A percentile compares a stretch with the other conserved stretches of the same genome.
phyloP scores from a whole-genome alignment of 225 moss, liverwort and hornwort species.

The Thuidium tamariscinum region DNA sequence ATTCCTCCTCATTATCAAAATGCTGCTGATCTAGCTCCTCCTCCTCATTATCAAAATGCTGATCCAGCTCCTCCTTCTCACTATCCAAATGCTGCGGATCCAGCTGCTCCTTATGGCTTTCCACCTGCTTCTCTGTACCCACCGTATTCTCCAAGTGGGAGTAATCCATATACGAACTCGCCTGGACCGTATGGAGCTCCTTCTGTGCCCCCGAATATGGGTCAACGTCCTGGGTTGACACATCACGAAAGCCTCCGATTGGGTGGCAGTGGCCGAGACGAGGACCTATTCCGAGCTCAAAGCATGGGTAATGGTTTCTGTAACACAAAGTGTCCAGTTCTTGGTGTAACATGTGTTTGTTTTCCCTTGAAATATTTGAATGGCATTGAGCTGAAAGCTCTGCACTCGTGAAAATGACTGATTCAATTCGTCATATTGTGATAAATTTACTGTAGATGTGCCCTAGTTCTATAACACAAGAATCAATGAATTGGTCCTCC shows the following conservation, averaged over 20 bases:
- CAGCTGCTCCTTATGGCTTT: neutral
- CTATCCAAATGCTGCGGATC: neutral
- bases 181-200: conserved; percentile 4
- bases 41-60: conserved; percentile 5
- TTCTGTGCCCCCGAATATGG: neutral
- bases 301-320: conserved; percentile 23
- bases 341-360: neutral
- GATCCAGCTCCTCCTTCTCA: neutral
- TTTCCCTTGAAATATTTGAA: neutral
- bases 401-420: neutral
- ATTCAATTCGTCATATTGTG: neutral
- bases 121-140: neutral
- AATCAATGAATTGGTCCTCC: neutral
- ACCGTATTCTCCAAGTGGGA: neutral
- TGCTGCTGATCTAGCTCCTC: neutral
- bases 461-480: neutral
- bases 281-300: neutral
- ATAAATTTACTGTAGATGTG: neutral
- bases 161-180: neutral
- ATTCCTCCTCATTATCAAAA: conserved; percentile 5
- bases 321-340: neutral
- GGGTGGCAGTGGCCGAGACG: conserved; percentile 3
- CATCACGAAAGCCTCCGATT: neutral
- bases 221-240: neutral
- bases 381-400: neutral